Conservation (phyloP, 495 filamentous ascomycete genomes). For the Polyplosphaeria fusca region DNA sequence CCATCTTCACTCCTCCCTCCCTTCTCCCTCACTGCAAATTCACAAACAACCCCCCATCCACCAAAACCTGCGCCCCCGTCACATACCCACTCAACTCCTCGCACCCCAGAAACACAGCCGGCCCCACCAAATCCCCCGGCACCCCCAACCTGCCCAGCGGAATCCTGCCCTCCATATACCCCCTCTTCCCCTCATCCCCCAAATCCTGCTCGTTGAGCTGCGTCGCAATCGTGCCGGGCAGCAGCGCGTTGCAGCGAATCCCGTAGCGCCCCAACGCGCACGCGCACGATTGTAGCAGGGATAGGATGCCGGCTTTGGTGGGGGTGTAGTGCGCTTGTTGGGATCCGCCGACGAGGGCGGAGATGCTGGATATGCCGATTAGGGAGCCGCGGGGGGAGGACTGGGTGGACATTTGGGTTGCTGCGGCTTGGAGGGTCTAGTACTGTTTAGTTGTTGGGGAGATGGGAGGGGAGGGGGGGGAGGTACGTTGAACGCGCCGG, state of each 20-base stretch:
- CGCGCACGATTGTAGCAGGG: conserved; percentile 80
- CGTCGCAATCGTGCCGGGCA: conserved; percentile 83
- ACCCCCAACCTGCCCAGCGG: conserved; percentile 72
- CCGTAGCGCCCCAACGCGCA: conserved; percentile 71
- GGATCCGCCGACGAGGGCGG: conserved; percentile 77
- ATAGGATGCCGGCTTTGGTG: conserved; percentile 81
- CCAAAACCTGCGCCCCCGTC: conserved; percentile 78
- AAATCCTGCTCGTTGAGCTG: conserved; percentile 86
- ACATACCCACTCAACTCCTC: conserved; percentile 48
- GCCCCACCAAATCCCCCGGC: conserved; percentile 69
- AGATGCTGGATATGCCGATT: conserved; percentile 80
- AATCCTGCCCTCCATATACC: conserved; percentile 81
- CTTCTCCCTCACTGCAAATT: conserved; percentile 71
- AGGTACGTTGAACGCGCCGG: conserved; percentile 84
- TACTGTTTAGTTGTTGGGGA: too few relatives aligned
- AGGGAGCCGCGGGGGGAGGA: conserved; percentile 65
- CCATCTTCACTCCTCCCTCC: too few relatives aligned
- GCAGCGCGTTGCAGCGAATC: conserved; percentile 79
- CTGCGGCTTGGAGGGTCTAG: conserved; percentile 79
- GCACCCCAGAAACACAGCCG: conserved; percentile 81
- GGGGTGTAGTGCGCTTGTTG: conserved; percentile 85
- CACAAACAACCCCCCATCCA: conserved; percentile 77
- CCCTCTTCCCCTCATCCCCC: conserved; percentile 62
- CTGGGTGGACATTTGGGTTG: conserved; percentile 71
- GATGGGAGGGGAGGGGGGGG: too few relatives aligned